Base-by-base conservation (phyloP, 108 stramenopile species). In the Aureococcus anophagefferens region DNA sequence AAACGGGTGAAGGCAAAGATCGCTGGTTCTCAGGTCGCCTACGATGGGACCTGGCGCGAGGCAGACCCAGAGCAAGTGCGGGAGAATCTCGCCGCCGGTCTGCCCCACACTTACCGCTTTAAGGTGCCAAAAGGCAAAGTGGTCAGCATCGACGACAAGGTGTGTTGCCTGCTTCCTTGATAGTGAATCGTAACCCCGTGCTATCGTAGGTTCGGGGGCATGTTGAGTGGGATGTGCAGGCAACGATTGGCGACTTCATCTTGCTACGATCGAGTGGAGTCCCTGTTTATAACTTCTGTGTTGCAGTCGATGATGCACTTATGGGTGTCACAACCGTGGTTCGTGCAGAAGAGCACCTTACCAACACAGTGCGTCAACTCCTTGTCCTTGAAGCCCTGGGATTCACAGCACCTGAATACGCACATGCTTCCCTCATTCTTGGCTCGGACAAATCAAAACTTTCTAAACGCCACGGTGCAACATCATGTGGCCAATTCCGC, bases 281-380 rank as follows among this genome's bases (percentile, higher is more conserved):
- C 29, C 96, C 96, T 0, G 94, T 97, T 0, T 97, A 97, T 85
- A 97, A 97, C 86, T 97, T 97, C 85, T 97, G 96, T 77, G 96
- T 97, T 4, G 94, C 96, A 25, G 94, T 97, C 25, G 96, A 97
- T 75, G 96, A 97, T 79, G 94, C 94, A n/a, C 51, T 74, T 62
- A 97, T 97, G 96, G 92, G 91, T 36, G 90, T 97, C 69, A 93
- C 94, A 18, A 94, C 94, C 15, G 96, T 97, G 18, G 88, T 97
- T 65, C 93, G 96, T 31, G 96, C 96, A 16, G 96, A 97, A 74
- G 96, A 97, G 80, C 96, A 97, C 77, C 83, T 97, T 68, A 95
- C 96, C 65, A 97, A 97, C 80, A 95, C 96, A 7, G 73, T 97
- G 16, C 79, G 94, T 30, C 96, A 97, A 77, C 90, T 88, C 36